Base-by-base conservation (phyloP, 208 protist species). In the Trypanosoma conorhini region DNA sequence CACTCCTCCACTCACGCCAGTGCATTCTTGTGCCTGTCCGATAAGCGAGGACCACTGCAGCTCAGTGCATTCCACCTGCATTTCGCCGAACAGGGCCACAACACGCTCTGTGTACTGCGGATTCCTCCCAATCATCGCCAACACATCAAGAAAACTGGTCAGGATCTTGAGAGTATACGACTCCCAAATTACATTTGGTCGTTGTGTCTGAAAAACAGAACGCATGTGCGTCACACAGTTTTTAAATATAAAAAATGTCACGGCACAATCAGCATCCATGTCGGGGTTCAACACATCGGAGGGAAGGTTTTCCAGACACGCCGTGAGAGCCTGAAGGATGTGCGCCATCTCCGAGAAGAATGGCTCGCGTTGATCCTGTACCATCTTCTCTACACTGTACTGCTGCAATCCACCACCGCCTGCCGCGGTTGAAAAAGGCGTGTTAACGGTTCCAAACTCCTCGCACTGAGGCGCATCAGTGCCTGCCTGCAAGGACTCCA, bases 71-170 rank as follows among this genome's bases (percentile, higher is more conserved):
- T 89, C 79, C 9, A 70, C 76, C 65, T 96, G 91, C 28, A 86
- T 87, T 56, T 79, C 76, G 31, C 77, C 82, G 46, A 96, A 81
- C 19, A 94, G 76, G 15, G 72, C 74, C 1, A 85, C 81, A 5
- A 96, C 82, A 10, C 91, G 86, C 55, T 86, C 76, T 61, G 85
- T 86, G 66, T 93, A 94, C 66, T 90, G 81, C 50, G 78, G 77
- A 72, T 96, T 87, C 54, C 88, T 76, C 22, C 83, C 83, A 75
- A 96, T 94, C 85, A 93, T 94, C 13, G 85, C 63, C n/a, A 96
- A 79, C n/a, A 94, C 83, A 52, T 89, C 78, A 13, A 96, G 33
- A 58, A 93, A 94, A 28, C 65, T 73, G 12, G 81, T 79, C 31
- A 93, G 80, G 40, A 88, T 51, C 70, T 92, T 93, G 55, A 91